Evolutionary conservation across 257 asterid genomes (phyloP).

Genomic region (Osmanthus fragrans): DNA sequence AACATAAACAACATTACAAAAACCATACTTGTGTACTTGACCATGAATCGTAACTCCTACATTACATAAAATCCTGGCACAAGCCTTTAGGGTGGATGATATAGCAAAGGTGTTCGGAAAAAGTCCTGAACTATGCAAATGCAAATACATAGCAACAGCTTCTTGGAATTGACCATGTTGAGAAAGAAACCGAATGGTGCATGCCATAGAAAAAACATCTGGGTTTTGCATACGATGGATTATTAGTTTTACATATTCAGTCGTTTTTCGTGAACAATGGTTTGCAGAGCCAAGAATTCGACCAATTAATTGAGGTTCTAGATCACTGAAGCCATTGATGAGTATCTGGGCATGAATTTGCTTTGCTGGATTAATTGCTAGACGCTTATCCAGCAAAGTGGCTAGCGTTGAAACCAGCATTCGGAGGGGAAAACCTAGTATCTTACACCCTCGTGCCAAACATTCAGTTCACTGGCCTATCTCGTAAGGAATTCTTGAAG

Average conservation of each 20-base stretch:
- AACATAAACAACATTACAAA: slow-evolving; percentile 58
- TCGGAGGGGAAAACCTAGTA: slow-evolving; percentile 4
- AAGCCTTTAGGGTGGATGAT: slow-evolving; percentile 69
- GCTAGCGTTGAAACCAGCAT: slow-evolving; percentile 43
- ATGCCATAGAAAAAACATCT: slow-evolving; percentile 46
- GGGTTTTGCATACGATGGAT: slow-evolving; percentile 38
- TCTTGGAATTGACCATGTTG: slow-evolving; percentile 59
- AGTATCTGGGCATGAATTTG: slow-evolving; percentile 69
- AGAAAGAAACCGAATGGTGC: slow-evolving; percentile 61
- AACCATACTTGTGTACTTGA: slow-evolving; percentile 63
- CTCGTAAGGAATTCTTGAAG: not conserved
- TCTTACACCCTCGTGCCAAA: not conserved
- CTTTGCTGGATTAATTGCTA: slow-evolving; percentile 46
- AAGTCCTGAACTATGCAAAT: slow-evolving; percentile 49
- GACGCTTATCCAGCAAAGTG: slow-evolving; percentile 36
- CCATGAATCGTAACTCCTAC: slow-evolving; percentile 65
- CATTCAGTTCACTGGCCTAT: not conserved
- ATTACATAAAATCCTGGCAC: slow-evolving; percentile 48
- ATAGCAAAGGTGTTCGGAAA: slow-evolving; percentile 64
- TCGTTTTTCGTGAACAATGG: slow-evolving; percentile 25
- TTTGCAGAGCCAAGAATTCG: slow-evolving; percentile 39
- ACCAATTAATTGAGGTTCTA: slow-evolving; percentile 47
- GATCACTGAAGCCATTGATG: slow-evolving; percentile 35
- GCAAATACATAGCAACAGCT: slow-evolving; percentile 51
- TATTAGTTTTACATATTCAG: slow-evolving; percentile 41